Conservation (phyloP, 2,329 filamentous ascomycete genomes). For the Exutisphaerella laricina region DNA sequence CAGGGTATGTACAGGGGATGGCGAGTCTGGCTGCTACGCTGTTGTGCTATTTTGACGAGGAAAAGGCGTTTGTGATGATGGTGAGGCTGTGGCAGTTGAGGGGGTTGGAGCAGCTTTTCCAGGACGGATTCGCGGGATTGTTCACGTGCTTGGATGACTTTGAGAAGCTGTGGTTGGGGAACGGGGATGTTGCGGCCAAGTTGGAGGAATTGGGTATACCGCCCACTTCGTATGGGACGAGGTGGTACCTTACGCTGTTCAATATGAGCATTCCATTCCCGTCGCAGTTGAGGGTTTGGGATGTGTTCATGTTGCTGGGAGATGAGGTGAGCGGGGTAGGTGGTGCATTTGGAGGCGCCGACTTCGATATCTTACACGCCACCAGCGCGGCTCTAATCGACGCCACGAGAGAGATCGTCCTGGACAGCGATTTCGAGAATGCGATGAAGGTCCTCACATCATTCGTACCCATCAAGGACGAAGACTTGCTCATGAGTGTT, state of each 20-base stretch:
- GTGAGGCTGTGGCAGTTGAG: slow-evolving; percentile 89
- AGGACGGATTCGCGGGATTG: slow-evolving; percentile 75
- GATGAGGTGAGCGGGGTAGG: slow-evolving; percentile 44
- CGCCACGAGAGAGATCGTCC: slow-evolving; percentile 77
- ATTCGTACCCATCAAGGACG: slow-evolving; percentile 89
- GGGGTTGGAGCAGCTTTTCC: slow-evolving; percentile 78
- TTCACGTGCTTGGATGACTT: slow-evolving; percentile 84
- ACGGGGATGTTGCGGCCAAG: slow-evolving; percentile 71
- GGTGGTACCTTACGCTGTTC: slow-evolving; percentile 97
- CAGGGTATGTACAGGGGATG: slow-evolving; percentile 98
- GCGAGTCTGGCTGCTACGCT: slow-evolving; percentile 86
- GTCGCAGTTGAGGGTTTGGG: slow-evolving; percentile 93
- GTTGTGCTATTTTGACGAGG: slow-evolving; percentile 95
- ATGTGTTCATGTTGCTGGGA: slow-evolving; percentile 92
- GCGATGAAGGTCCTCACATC: slow-evolving; percentile 95
- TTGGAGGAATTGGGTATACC: slow-evolving; percentile 74
- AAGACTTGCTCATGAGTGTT: slow-evolving; percentile 88
- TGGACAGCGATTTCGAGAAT: slow-evolving; percentile 94
- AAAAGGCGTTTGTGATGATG: slow-evolving; percentile 90
- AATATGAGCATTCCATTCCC: slow-evolving; percentile 94
- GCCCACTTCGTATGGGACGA: slow-evolving; percentile 86
- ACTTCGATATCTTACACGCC: slow-evolving; percentile 79
- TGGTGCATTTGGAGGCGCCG: slow-evolving; percentile 49
- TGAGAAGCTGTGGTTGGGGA: slow-evolving; percentile 72
- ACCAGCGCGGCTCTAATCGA: slow-evolving; percentile 85